A percentile compares a stretch with the other conserved stretches of the same genome.
Evolutionary conservation across 1,284 basidiomycete species (phyloP).

Genomic region (Pseudozyma pruni): DNA sequence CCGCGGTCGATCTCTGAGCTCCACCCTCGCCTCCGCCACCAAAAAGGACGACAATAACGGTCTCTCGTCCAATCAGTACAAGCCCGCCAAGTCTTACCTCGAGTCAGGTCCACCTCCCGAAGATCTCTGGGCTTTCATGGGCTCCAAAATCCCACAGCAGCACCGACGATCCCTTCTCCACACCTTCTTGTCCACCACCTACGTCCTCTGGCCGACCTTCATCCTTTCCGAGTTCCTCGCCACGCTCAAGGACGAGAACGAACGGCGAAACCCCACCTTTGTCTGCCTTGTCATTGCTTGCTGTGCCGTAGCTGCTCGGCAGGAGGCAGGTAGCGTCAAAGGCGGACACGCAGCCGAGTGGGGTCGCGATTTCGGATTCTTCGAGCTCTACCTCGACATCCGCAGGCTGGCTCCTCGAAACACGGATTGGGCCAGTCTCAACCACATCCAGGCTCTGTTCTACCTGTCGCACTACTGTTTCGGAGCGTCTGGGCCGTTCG

Average conservation of each 20-base stretch:
- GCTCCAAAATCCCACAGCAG: conserved; percentile 43
- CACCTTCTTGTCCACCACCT: conserved; percentile 49
- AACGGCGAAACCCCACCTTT: conserved; percentile 39
- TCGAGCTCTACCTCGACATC: conserved; percentile 50
- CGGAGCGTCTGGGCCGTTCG: conserved; percentile 44
- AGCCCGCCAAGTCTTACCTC: conserved; percentile 29
- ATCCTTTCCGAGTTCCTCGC: conserved; percentile 47
- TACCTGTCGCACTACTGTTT: conserved; percentile 52
- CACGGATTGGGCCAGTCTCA: conserved; percentile 50
- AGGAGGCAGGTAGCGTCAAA: conserved; percentile 48
- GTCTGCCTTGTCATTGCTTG: conserved; percentile 48
- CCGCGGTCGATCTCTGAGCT: conserved; percentile 15
- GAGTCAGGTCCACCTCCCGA: conserved; percentile 36
- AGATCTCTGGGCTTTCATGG: conserved; percentile 47
- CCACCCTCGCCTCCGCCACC: conserved; percentile 5
- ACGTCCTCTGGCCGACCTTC: conserved; percentile 51
- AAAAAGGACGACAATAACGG: conserved; percentile 5
- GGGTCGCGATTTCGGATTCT: conserved; percentile 42
- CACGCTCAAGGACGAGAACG: conserved; percentile 38
- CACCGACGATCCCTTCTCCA: conserved; percentile 46
- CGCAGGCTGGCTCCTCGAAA: conserved; percentile 34
- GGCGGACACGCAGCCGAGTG: conserved; percentile 47
- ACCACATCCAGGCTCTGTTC: conserved; percentile 50
- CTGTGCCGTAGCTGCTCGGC: conserved; percentile 44
- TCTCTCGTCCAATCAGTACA: conserved; percentile 9